Evolutionary conservation across 352 stramenopile genomes (phyloP).

Genomic region (Globisporangium acanthophoron): DNA sequence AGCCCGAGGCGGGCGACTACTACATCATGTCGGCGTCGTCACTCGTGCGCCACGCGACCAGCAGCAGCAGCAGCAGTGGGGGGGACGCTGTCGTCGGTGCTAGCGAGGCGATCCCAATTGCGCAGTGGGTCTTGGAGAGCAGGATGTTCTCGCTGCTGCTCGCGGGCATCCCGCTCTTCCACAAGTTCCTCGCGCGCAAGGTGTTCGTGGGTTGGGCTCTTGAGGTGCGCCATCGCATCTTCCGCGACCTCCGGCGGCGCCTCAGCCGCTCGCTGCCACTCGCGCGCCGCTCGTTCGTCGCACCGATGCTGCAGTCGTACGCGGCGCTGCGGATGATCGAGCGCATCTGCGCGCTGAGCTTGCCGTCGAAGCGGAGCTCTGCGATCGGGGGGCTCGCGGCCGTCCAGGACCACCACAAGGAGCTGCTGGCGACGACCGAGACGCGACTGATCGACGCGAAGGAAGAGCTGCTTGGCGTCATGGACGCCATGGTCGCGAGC

Average conservation of each 20-base stretch:
- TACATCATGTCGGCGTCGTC: constrained; percentile 63
- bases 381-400: constrained; percentile 13
- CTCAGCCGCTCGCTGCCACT: constrained; percentile 31
- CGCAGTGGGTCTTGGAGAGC: constrained; percentile 70
- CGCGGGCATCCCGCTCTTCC: constrained; percentile 65
- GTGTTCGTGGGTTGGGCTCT: constrained; percentile 45
- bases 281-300: constrained; percentile 30
- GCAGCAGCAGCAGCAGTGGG: constrained; percentile 9
- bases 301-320: constrained; percentile 34
- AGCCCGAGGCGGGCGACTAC: constrained; percentile 36
- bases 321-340: constrained; percentile 34
- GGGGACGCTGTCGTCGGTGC: constrained; percentile 16
- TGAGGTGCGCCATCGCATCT: constrained; percentile 34
- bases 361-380: constrained; percentile 22
- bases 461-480: constrained; percentile 37
- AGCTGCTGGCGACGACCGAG: constrained; percentile 29
- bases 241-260: constrained; percentile 28
- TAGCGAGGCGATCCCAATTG: constrained; percentile 52
- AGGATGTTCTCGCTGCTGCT: constrained; percentile 69
- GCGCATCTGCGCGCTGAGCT: constrained; percentile 28
- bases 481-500: constrained; percentile 48
- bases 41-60: constrained; percentile 52
- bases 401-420: constrained; percentile 47
- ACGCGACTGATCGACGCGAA: constrained; percentile 65
- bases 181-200: constrained; percentile 62